Evolutionary conservation across 805 yeast genomes (phyloP).

Genomic region (Suhomyces prunicola): DNA sequence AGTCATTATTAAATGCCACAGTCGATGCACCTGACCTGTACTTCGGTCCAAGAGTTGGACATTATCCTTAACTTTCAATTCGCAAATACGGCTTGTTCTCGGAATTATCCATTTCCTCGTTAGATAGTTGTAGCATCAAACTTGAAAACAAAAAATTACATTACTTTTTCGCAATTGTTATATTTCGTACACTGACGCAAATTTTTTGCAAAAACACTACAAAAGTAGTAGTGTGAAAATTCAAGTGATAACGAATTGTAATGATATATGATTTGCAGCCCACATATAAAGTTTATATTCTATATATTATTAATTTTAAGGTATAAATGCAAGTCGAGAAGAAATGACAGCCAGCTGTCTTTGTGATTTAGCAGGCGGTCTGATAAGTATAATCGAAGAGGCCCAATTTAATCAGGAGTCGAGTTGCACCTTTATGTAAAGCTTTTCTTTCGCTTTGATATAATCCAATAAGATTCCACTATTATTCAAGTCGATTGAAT

Average conservation of each 20-base stretch:
- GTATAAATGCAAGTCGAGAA: neutral
- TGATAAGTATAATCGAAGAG: neutral
- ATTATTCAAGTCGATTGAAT: constrained; percentile 3
- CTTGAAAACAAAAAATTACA: too few relatives aligned
- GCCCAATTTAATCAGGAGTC: neutral
- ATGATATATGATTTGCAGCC: neutral
- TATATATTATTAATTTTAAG: neutral
- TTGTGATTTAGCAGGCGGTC: neutral
- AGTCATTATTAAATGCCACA: constrained; percentile 7
- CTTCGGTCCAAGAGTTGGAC: constrained; percentile 32
- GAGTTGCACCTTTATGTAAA: constrained; percentile 18
- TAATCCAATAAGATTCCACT: constrained; percentile 21
- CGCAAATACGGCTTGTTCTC: too few relatives aligned
- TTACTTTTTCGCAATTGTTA: neutral
- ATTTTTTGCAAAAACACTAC: neutral
- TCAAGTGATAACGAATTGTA: neutral
- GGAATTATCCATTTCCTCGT: neutral
- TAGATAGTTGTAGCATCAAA: neutral
- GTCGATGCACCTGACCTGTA: constrained; percentile 31
- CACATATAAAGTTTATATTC: neutral
- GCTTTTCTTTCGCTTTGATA: constrained; percentile 16
- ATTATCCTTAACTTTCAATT: constrained; percentile 5
- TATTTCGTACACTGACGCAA: neutral
- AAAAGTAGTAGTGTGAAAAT: neutral
- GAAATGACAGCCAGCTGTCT: neutral